A percentile compares a stretch with the other conserved stretches of the same genome.
Evolutionary conservation across 306 rosid species (phyloP).

Genomic region (Dryas octopetala): DNA sequence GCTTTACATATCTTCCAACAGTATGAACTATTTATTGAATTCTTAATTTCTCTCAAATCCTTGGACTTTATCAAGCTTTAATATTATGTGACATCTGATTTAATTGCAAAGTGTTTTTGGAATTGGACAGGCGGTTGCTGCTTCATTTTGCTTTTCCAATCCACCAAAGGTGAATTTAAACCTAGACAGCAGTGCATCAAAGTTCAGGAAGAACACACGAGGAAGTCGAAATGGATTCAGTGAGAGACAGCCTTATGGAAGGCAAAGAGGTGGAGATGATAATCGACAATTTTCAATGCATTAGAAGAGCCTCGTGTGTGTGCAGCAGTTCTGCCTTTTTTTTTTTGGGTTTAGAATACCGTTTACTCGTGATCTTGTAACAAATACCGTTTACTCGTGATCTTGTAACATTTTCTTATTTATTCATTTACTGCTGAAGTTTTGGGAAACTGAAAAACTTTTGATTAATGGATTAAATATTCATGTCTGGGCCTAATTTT

Average conservation of each 20-base stretch:
- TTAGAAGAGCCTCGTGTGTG: slow-evolving; percentile 15
- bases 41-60: neutral
- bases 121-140: slow-evolving; percentile 68
- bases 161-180: slow-evolving; percentile 83
- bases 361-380: neutral
- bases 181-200: slow-evolving; percentile 81
- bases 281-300: slow-evolving; percentile 38
- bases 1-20: neutral
- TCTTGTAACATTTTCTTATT: neutral
- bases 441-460: neutral
- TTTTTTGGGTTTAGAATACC: neutral
- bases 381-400: neutral
- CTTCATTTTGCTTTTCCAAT: slow-evolving; percentile 80
- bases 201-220: slow-evolving; percentile 58
- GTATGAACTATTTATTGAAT: neutral
- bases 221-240: slow-evolving; percentile 64
- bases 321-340: slow-evolving; percentile 10
- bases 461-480: neutral
- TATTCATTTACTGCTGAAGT: neutral
- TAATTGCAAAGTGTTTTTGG: slow-evolving; percentile 8
- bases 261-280: slow-evolving; percentile 36
- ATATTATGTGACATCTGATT: neutral
- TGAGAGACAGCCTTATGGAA: slow-evolving; percentile 69
- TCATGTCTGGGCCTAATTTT: neutral
- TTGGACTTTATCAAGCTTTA: neutral